phyloP scores from a whole-genome alignment of 2,329 filamentous ascomycete species.

The Stenocarpella maydis region DNA sequence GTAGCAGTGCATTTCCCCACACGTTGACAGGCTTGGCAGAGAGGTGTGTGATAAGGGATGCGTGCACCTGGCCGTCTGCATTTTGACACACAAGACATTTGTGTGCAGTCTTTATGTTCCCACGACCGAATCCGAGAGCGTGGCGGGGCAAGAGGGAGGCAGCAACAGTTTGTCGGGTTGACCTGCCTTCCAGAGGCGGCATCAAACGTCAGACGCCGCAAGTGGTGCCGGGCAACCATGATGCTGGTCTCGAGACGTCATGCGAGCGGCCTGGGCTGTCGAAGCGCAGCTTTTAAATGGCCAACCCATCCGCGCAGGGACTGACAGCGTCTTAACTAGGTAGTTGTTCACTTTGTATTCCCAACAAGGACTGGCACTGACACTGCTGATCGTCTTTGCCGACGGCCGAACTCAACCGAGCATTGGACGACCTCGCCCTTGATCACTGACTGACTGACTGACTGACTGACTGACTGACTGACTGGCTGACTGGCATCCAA shows the following conservation, averaged over 20 bases:
- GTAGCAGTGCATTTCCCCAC: neutral
- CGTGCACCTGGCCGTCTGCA: neutral
- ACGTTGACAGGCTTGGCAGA: slow-evolving; percentile 22
- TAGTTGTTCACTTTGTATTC: too few relatives aligned
- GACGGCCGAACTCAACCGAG: neutral
- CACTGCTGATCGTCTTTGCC: too few relatives aligned
- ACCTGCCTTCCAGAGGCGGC: neutral
- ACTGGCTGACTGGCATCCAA: neutral
- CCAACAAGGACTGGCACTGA: too few relatives aligned
- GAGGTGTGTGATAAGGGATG: neutral
- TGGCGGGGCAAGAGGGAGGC: slow-evolving; percentile 2
- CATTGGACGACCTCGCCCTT: neutral
- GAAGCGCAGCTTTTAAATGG: slow-evolving; percentile 16
- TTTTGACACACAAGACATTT: neutral
- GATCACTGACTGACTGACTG: too few relatives aligned
- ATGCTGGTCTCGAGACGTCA: slow-evolving; percentile 21
- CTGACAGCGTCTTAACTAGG: too few relatives aligned
- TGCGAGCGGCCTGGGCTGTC: neutral
- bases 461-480: too few relatives aligned
- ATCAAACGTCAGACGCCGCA: slow-evolving; percentile 24
- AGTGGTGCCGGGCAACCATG: slow-evolving; percentile 3
- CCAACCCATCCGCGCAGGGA: slow-evolving; percentile 13
- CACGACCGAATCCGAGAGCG: neutral
- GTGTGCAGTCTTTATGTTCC: neutral
- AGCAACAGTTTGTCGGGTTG: neutral